phyloP scores from a whole-genome alignment of 176 grass and related monocot genomes.

The Poa pratensis region DNA sequence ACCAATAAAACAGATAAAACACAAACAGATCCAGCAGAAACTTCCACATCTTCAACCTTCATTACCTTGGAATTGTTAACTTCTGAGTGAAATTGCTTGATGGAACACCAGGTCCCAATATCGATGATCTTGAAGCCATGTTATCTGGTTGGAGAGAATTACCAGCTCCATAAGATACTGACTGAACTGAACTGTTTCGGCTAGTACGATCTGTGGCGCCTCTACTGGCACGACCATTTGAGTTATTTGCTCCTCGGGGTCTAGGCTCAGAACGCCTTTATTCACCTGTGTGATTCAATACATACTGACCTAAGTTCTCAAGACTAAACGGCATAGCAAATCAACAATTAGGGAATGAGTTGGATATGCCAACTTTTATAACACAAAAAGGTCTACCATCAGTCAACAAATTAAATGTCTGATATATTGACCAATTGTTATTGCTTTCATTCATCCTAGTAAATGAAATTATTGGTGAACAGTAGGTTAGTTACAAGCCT shows the following conservation, averaged over 20 bases:
- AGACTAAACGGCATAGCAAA: conserved; percentile 14
- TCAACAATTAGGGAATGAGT: conserved; percentile 35
- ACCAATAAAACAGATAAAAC: conserved; percentile 10
- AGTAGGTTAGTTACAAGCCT: conserved; percentile 10
- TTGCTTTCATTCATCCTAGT: conserved; percentile 30
- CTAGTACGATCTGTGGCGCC: conserved; percentile 55
- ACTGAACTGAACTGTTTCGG: conserved; percentile 58
- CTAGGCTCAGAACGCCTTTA: conserved; percentile 68
- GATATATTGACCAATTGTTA: not conserved
- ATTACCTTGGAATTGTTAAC: conserved; percentile 65
- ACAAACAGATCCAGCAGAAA: conserved; percentile 21
- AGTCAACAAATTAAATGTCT: conserved; percentile 20
- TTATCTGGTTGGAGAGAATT: conserved; percentile 53
- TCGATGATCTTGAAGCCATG: conserved; percentile 55
- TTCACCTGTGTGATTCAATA: conserved; percentile 66
- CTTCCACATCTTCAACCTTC: conserved; percentile 6
- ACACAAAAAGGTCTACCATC: conserved; percentile 14
- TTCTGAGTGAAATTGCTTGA: conserved; percentile 54
- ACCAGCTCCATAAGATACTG: conserved; percentile 60
- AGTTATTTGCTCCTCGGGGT: conserved; percentile 76
- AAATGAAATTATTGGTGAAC: conserved; percentile 31
- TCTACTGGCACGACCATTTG: conserved; percentile 60
- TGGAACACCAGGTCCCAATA: conserved; percentile 63
- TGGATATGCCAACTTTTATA: conserved; percentile 32
- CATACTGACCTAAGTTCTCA: conserved; percentile 30